Evolutionary conservation across 345 rosid species (phyloP).

Genomic region (Erodium maritimum): DNA sequence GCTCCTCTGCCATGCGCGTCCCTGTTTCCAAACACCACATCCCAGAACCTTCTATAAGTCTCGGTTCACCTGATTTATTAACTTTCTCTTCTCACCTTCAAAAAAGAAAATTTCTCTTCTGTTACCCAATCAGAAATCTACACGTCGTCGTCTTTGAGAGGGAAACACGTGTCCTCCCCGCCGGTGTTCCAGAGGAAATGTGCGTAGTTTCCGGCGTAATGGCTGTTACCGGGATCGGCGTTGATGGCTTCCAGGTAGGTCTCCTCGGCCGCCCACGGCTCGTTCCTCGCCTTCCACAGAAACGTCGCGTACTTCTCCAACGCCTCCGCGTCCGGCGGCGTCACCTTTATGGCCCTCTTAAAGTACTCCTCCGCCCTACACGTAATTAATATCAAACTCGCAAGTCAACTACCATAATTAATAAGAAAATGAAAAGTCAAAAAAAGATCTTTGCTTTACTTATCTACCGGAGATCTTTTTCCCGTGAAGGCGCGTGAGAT

Average conservation of each 20-base stretch:
- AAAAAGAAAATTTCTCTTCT: no score
- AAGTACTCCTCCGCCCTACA: constrained; percentile 75
- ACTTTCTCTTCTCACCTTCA: no score
- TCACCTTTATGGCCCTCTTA: constrained; percentile 49
- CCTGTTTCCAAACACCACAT: no score
- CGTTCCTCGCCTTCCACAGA: constrained; percentile 66
- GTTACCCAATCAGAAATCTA: no score
- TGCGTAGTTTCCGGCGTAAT: constrained; percentile 69
- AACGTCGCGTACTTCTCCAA: constrained; percentile 69
- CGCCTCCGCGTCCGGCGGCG: constrained; percentile 69
- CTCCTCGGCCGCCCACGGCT: constrained; percentile 92
- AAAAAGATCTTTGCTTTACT: not conserved
- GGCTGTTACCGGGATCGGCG: constrained; percentile 61
- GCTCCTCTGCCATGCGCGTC: no score
- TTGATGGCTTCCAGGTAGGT: constrained; percentile 72
- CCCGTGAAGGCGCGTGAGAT: no score
- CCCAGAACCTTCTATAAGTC: no score
- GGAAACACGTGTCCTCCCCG: constrained; percentile 91
- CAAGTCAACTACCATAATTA: no score
- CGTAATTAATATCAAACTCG: not conserved
- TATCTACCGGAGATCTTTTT: no score
- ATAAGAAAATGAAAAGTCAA: no score
- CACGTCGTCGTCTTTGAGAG: constrained; percentile 16
- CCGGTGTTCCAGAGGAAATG: constrained; percentile 94
- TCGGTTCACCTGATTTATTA: no score